Evolutionary conservation across 1,139 yeast genomes (phyloP), one percentile per base, ranked within the genome.

Genomic region (Suhomyces chickasaworum): DNA sequence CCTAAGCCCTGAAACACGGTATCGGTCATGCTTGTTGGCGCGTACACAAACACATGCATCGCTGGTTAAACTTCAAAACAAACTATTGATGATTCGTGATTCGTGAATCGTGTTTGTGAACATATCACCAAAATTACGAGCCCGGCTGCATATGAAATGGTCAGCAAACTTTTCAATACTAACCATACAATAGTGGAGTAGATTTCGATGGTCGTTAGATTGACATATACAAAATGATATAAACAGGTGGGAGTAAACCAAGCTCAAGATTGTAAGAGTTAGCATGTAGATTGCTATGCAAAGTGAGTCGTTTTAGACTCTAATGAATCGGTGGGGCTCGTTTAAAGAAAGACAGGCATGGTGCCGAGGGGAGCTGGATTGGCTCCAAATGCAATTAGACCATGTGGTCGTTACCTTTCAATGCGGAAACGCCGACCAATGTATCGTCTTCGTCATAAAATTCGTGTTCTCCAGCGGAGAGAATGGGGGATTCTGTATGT

Each of bases 401-500:
- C 33, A 47, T 47, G 30, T 42, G 35, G 41, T 47, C 50, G 35
- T 39, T 41, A 18, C 31, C 36, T 37, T 42, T 47, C 20, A 40
- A 44, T 27, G 45, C 37, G 12, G 43, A 22, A 20, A 23, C 37
- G 10, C 35, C 39, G n/a, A 34, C 32, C n/a, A 45, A 31, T 12
- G 43, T 44, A 3, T 47, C 39, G 31, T 44, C 50, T 12, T 46
- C 49, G 16, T 48, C 49, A 38, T 48, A 41, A 27, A 35, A 34
- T 18, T 42, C 47, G 20, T 41, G 45, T 20, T 46, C 48, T 15
- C 43, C 48, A 13, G 48, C 35, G 29, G 32, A 29, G 32, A 29
- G 32, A 23, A 13, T 15, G 22, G 13, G 23, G 13, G 34, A 40
- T 27, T 21, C 25, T 17, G 18, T 21, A 23, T 12, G 34, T n/a